phyloP scores from a whole-genome alignment of 768 basidiomycete species.

The Butyriboletus loyo region DNA sequence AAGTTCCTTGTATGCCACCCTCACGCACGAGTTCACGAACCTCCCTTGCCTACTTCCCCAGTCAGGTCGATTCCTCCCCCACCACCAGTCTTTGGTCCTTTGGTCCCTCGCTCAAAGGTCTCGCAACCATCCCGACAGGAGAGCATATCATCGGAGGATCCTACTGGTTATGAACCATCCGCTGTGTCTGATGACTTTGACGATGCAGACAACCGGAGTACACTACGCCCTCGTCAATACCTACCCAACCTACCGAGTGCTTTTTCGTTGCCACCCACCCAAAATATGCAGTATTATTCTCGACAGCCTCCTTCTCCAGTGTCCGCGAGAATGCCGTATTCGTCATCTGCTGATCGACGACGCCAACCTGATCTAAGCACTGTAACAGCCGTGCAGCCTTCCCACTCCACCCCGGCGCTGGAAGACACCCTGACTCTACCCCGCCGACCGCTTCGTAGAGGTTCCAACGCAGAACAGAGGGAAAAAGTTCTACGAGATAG shows the following conservation, averaged over 20 bases:
- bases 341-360: constrained; percentile 26
- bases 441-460: constrained; percentile 28
- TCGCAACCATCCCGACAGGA: constrained; percentile 60
- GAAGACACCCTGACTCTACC: constrained; percentile 28
- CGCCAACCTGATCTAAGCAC: constrained; percentile 21
- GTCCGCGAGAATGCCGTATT: constrained; percentile 25
- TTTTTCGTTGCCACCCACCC: constrained; percentile 38
- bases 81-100: constrained; percentile 47
- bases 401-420: constrained; percentile 27
- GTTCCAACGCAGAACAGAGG: constrained; percentile 25
- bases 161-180: constrained; percentile 69
- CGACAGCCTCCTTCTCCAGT: constrained; percentile 38
- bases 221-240: constrained; percentile 40
- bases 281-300: constrained; percentile 35
- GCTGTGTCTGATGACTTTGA: constrained; percentile 55
- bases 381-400: constrained; percentile 24
- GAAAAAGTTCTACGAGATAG: constrained; percentile 23
- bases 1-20: constrained; percentile 79
- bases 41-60: constrained; percentile 37
- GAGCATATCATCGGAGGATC: constrained; percentile 65
- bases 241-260: constrained; percentile 24
- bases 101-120: constrained; percentile 44
- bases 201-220: constrained; percentile 49
- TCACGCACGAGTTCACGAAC: constrained; percentile 58
- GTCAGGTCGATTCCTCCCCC: constrained; percentile 48